Evolutionary conservation across 305 asterid species (phyloP), one percentile per base, ranked within the genome.

Genomic region (Fraxinus latifolia): DNA sequence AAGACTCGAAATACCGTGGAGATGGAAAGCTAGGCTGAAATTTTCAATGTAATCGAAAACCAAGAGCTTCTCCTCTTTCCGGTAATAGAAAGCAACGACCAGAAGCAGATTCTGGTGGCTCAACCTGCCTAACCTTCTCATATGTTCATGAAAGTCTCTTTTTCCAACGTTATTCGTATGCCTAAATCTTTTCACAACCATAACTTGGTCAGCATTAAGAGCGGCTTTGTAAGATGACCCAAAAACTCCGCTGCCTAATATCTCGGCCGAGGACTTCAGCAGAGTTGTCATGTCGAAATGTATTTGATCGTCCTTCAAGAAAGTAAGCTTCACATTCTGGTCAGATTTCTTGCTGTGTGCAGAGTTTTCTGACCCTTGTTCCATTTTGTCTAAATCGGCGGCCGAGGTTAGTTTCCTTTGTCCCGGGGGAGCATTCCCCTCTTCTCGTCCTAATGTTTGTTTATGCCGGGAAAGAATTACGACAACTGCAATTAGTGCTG

Each of bases 21-120:
- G 98, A 65, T 93, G 94, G 80, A 87, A 86, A 17, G 97, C 94
- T 75, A 96, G 89, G 93, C 97, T 96, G 85, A 85, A 85, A 83
- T 93, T 96, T 37, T 83, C 80, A 0, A 88, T 87, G 78, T 83
- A 92, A 5, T 88, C 87, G 1, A 92, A 80, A 23, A 96, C 92
- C 7, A 94, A 83, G 62, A 96, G 99, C 89, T 94, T 96, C 89
- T 96, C 98, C 77, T 96, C 98, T 79, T 88, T 94, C 87, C 94
- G 84, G 39, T 91, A 94, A 60, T 91, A 93, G 90, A 86, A 96
- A 34, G 98, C 99, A 17, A 95, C 83, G 19, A 93, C 25, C 1
- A 97, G 92, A 34, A 92, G 97, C 84, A 96, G 86, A 77, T 96
- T 93, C 3, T 44, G 85, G 74, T 96, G 93, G 74, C 76, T 70